These are phyloP conservation scores for Echeveria elegans DNA, from an alignment of 164 flowering plant species.

Conservation along the genomic window DNA sequence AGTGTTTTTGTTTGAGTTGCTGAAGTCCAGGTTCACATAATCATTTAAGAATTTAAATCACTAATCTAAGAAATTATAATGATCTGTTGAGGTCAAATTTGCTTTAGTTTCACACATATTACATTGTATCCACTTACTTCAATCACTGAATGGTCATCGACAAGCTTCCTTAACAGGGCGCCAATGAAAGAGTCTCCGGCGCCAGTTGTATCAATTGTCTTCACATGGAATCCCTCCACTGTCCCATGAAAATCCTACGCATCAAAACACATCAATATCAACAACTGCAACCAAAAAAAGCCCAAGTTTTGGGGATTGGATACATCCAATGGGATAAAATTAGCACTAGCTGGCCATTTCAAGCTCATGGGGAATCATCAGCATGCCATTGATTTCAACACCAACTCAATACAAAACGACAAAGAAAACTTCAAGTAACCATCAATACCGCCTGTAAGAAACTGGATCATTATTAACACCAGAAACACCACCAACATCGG, in stretches of 20 bases:
- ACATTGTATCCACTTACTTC: constrained; percentile 31
- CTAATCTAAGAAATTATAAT: no score
- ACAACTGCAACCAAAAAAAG: neutral
- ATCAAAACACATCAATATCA: neutral
- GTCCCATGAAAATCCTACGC: constrained; percentile 62
- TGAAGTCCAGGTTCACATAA: neutral
- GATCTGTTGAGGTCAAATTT: neutral
- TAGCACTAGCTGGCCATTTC: neutral
- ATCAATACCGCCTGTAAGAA: neutral
- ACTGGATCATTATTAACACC: neutral
- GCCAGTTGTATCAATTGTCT: constrained; percentile 95
- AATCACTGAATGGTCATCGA: constrained; percentile 51
- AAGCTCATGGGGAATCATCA: neutral
- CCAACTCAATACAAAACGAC: neutral
- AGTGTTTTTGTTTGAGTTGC: neutral
- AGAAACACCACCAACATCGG: neutral
- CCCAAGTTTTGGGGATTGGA: neutral
- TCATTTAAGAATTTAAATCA: neutral
- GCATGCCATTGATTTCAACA: neutral
- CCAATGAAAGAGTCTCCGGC: constrained; percentile 96
- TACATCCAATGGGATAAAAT: neutral
- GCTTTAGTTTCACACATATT: neutral
- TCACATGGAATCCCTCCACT: constrained; percentile 56
- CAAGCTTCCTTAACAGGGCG: constrained; percentile 60
- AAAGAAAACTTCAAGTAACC: constrained; percentile 3